A percentile compares a stretch with the other conserved stretches of the same genome.
phyloP scores from a whole-genome alignment of 2,329 filamentous ascomycete species.

The Cladosporium austrohemisphaericum region DNA sequence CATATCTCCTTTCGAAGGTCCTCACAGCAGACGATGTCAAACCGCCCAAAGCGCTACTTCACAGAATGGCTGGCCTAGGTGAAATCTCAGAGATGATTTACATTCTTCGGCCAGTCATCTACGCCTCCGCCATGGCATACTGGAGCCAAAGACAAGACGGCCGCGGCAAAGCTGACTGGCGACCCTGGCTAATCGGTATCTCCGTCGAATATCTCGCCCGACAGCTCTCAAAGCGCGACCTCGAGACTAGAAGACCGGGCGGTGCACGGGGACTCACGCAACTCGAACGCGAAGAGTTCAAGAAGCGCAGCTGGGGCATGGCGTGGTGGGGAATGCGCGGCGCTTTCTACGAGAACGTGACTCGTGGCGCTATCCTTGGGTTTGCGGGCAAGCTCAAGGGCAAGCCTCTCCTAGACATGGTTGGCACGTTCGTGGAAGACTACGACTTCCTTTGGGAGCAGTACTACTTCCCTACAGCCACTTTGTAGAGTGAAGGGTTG shows the following conservation, averaged over 20 bases:
- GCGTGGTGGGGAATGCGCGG: constrained; percentile 96
- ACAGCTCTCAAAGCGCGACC: constrained; percentile 70
- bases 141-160: constrained; percentile 54
- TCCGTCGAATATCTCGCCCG: constrained; percentile 82
- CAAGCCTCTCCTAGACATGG: constrained; percentile 72
- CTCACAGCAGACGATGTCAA: constrained; percentile 96
- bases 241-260: constrained; percentile 60
- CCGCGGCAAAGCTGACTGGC: constrained; percentile 77
- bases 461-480: constrained; percentile 80
- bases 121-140: constrained; percentile 76
- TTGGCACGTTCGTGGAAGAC: constrained; percentile 84
- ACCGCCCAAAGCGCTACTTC: constrained; percentile 80
- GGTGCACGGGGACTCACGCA: constrained; percentile 74
- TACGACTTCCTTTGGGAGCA: constrained; percentile 98
- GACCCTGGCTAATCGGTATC: constrained; percentile 84
- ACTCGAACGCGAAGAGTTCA: constrained; percentile 85
- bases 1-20: constrained; percentile 83
- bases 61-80: constrained; percentile 67
- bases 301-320: constrained; percentile 81
- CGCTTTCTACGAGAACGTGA: constrained; percentile 93
- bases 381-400: constrained; percentile 67
- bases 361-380: constrained; percentile 63
- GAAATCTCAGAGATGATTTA: constrained; percentile 87
- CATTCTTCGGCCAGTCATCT: constrained; percentile 82
- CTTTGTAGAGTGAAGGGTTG: constrained; percentile 43